Evolutionary conservation across 176 grass and related monocot species (phyloP).

Genomic region (Secale cereale): DNA sequence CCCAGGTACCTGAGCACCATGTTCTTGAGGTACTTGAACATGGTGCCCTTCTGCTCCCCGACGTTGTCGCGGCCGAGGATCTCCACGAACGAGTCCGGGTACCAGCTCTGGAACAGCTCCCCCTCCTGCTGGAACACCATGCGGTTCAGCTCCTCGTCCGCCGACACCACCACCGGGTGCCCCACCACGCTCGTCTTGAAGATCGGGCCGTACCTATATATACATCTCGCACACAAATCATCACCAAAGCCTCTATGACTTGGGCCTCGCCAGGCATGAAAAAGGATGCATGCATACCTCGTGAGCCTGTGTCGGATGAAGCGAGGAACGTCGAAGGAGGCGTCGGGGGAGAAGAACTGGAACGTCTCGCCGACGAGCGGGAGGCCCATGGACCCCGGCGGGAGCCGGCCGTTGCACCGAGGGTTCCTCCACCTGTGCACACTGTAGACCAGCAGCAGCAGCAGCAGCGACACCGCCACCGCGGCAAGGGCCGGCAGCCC

Average conservation of each 20-base stretch:
- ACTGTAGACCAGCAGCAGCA: constrained; percentile 25
- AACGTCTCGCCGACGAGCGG: constrained; percentile 61
- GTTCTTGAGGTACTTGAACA: constrained; percentile 78
- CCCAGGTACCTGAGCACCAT: constrained; percentile 63
- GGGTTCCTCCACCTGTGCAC: constrained; percentile 51
- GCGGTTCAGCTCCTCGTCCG: constrained; percentile 60
- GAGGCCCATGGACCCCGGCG: constrained; percentile 68
- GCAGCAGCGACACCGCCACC: not conserved
- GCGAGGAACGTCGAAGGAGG: constrained; percentile 42
- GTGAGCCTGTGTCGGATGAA: constrained; percentile 55
- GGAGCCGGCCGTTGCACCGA: constrained; percentile 40
- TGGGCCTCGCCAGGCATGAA: too few species aligned
- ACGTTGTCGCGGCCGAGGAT: constrained; percentile 65
- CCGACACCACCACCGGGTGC: constrained; percentile 50
- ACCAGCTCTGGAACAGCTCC: constrained; percentile 80
- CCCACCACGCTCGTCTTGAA: constrained; percentile 83
- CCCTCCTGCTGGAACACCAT: constrained; percentile 79
- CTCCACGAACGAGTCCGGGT: constrained; percentile 75
- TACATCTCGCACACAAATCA: not conserved
- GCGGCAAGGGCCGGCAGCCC: not conserved
- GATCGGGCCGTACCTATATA: constrained; percentile 35
- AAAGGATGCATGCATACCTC: constrained; percentile 8
- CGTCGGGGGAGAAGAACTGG: constrained; percentile 65
- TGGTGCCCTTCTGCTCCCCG: constrained; percentile 55
- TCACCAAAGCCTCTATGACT: not conserved